These are phyloP conservation scores for Backusella macrospora DNA, from an alignment of 192 early-diverging fungal species.

Conservation along the genomic window DNA sequence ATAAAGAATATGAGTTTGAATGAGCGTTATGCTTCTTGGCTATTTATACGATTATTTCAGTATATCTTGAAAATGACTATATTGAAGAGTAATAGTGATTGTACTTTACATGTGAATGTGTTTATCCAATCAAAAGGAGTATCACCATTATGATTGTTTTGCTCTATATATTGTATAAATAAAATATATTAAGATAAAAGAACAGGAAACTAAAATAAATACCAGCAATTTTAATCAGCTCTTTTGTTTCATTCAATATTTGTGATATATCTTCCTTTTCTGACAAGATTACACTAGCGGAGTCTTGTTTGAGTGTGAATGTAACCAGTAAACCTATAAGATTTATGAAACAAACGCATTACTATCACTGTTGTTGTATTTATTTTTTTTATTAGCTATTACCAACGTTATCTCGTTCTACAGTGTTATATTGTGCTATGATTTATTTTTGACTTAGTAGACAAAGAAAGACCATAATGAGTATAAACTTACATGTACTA, in stretches of 20 bases:
- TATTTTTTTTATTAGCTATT: too few relatives aligned
- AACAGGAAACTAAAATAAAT: not conserved
- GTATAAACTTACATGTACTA: constrained; percentile 3
- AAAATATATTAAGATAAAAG: not conserved
- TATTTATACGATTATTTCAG: not conserved
- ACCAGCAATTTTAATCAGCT: not conserved
- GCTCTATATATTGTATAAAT: not conserved
- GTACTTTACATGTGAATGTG: constrained; percentile 4
- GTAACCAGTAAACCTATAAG: not conserved
- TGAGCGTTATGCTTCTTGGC: not conserved
- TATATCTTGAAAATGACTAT: too few relatives aligned
- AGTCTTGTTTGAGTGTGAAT: constrained; percentile 12
- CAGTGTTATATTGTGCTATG: too few relatives aligned
- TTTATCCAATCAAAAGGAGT: not conserved
- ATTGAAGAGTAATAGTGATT: too few relatives aligned
- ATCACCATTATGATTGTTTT: not conserved
- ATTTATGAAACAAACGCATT: constrained; percentile 2
- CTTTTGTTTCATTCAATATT: not conserved
- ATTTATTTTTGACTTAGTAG: not conserved
- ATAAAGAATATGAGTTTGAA: not conserved
- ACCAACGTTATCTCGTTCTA: too few relatives aligned
- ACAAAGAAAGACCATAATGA: not conserved
- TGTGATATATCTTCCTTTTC: not conserved
- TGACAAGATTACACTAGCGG: constrained; percentile 9
- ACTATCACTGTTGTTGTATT: not conserved